phyloP scores from a whole-genome alignment of 352 stramenopile species.

The Pythium oligandrum region DNA sequence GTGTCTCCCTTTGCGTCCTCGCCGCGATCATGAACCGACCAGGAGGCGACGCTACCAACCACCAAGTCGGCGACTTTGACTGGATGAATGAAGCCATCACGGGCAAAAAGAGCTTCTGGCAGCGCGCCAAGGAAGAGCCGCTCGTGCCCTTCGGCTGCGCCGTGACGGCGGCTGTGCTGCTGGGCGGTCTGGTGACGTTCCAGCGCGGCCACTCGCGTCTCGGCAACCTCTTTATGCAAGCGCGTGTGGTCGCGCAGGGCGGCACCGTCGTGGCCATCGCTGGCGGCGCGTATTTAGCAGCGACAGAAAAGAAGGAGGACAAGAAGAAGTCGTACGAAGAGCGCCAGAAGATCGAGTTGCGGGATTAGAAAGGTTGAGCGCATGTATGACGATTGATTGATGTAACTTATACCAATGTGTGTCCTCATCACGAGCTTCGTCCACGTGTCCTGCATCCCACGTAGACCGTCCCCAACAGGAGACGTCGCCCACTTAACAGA shows the following conservation, averaged over 20 bases:
- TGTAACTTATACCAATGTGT: too few species aligned
- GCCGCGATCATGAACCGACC: slow-evolving; percentile 8
- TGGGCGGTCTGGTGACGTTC: slow-evolving; percentile 70
- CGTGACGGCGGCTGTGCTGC: slow-evolving; percentile 55
- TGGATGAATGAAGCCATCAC: slow-evolving; percentile 57
- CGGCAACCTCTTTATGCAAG: slow-evolving; percentile 82
- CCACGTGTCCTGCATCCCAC: too few species aligned
- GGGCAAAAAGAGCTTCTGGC: slow-evolving; percentile 61
- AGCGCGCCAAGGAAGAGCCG: slow-evolving; percentile 64
- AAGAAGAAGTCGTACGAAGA: slow-evolving; percentile 69
- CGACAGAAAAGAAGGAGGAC: slow-evolving; percentile 37
- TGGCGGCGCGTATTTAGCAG: slow-evolving; percentile 36
- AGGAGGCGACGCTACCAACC: slow-evolving; percentile 7
- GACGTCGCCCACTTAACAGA: too few species aligned
- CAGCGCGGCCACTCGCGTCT: slow-evolving; percentile 67
- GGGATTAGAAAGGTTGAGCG: slow-evolving; percentile 19
- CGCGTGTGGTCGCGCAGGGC: slow-evolving; percentile 63
- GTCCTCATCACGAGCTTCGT: too few species aligned
- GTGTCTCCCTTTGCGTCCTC: background rate
- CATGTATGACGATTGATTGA: too few species aligned
- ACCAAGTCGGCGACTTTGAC: slow-evolving; percentile 48
- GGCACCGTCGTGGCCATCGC: slow-evolving; percentile 65
- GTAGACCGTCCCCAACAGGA: too few species aligned
- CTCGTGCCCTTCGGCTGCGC: slow-evolving; percentile 70
- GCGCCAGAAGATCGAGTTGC: slow-evolving; percentile 61